Conservation (phyloP, 495 filamentous ascomycete species). For the Monascus purpureus region DNA sequence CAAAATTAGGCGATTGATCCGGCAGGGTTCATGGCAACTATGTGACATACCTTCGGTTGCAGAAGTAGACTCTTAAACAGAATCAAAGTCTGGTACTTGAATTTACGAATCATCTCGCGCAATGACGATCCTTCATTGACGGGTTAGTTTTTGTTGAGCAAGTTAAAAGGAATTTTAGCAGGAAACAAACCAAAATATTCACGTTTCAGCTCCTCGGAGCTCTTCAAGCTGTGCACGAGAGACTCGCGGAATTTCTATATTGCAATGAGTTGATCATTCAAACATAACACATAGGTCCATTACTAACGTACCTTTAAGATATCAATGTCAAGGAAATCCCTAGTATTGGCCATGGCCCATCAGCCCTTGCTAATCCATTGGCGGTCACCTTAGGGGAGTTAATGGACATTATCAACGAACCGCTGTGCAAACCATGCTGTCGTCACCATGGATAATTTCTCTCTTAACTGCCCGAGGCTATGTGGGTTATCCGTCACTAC, state of each 20-base stretch:
- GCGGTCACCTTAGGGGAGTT: no score
- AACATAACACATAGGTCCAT: background rate
- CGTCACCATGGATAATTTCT: conserved; percentile 78
- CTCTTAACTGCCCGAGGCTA: conserved; percentile 62
- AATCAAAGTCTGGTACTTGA: conserved; percentile 83
- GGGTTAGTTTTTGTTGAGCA: background rate
- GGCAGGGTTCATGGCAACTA: background rate
- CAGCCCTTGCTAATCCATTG: no score
- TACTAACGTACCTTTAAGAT: conserved; percentile 46
- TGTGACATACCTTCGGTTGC: conserved; percentile 72
- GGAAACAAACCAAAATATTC: conserved; percentile 61
- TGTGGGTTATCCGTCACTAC: conserved; percentile 85
- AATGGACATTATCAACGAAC: conserved; percentile 44
- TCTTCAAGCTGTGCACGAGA: conserved; percentile 49
- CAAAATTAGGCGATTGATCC: conserved; percentile 3
- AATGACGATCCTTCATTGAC: conserved; percentile 66
- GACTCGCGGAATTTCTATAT: conserved; percentile 77
- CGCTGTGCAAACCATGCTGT: conserved; percentile 93
- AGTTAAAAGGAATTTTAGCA: background rate
- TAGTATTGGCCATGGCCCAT: no score
- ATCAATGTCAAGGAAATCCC: conserved; percentile 59
- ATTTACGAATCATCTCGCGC: conserved; percentile 84
- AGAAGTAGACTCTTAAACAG: conserved; percentile 85
- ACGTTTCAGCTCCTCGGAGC: conserved; percentile 61
- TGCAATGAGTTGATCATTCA: background rate